Evolutionary conservation across 2,329 filamentous ascomycete species (phyloP), one percentile per base, ranked within the genome.

Genomic region (Fusarium azukiicola): DNA sequence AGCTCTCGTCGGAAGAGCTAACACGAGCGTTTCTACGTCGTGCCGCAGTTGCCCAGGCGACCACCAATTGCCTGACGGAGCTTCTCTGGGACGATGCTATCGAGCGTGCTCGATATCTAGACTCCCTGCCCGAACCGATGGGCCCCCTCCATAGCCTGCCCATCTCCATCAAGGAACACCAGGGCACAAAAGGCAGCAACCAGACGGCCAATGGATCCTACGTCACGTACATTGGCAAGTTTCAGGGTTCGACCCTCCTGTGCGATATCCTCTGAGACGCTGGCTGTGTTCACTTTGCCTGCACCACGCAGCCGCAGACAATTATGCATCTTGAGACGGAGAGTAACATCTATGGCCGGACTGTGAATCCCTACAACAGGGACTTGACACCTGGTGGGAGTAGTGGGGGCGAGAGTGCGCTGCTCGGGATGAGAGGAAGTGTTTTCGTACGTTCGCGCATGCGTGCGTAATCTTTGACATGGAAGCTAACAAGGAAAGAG

Each of bases 231-330:
- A 73, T 84, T 8, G 83, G 80, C 32, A 83, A 80, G 42, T 72
- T 76, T 32, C 84, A 85, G 40, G 82, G 83, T 17, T 84, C 84
- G 1, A 84, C 84, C 23, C 44, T 82, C n/a, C 79, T 85, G 2
- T 84, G 84, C 42, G 63, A 67, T 49, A 80, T 73, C 6, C 72
- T 84, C 6, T 84, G 73, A 67, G 77, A 77, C 8, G 75, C 84
- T 42, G 83, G 83, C 5, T 84, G 82, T 38, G 79, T 81, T 46
- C 81, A 84, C 76, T 84, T 94, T 80, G 91, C 92, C 78, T 96
- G 96, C 85, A 96, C 95, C 2, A 96, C 95, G 72, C 90, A 95
- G n/a, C 94, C 94, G 1, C 92, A 93, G 80, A 90, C 88, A 2
- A 85, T 93, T 70, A 89, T 88, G 83, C 87, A 89, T 17, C 83